Percentiles rank a stretch among this genome's conserved stretches.
Evolutionary conservation across 2,329 filamentous ascomycete species (phyloP).

Genomic region (Scedosporium aurantiacum): DNA sequence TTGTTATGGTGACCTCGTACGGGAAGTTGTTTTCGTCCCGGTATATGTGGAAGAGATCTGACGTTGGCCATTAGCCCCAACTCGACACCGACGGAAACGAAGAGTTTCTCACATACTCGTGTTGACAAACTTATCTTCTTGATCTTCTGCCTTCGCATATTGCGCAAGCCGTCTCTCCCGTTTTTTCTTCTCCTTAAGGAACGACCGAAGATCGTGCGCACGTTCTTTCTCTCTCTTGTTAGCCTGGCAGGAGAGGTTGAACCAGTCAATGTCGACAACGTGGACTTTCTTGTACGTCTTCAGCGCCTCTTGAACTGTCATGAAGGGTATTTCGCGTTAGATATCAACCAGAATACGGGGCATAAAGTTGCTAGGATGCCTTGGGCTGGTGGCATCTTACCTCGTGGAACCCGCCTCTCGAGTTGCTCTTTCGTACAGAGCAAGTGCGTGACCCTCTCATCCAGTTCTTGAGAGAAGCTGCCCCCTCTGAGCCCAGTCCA

Average conservation of each 20-base stretch:
- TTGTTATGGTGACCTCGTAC: slow-evolving; percentile 52
- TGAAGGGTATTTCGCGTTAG: too few relatives aligned
- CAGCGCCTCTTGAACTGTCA: slow-evolving; percentile 26
- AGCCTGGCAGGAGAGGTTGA: slow-evolving; percentile 31
- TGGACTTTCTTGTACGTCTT: slow-evolving; percentile 22
- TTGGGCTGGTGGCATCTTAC: slow-evolving; percentile 19
- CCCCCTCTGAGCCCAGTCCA: slow-evolving; percentile 60
- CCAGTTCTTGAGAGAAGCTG: slow-evolving; percentile 38
- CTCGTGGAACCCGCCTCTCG: slow-evolving; percentile 27
- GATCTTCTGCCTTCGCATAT: slow-evolving; percentile 25
- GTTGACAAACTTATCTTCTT: slow-evolving; percentile 34
- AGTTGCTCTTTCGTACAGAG: slow-evolving; percentile 55
- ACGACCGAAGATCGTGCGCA: slow-evolving; percentile 27
- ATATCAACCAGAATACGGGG: too few relatives aligned
- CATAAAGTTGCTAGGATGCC: too few relatives aligned
- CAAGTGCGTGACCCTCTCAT: slow-evolving; percentile 56
- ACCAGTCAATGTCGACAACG: slow-evolving; percentile 41
- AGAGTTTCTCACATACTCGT: slow-evolving; percentile 28
- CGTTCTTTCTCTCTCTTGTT: slow-evolving; percentile 19
- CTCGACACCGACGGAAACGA: neutral
- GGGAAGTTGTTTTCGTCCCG: slow-evolving; percentile 49
- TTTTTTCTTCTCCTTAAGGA: slow-evolving; percentile 18
- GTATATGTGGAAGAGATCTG: slow-evolving; percentile 55
- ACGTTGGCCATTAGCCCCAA: neutral
- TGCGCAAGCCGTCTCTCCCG: slow-evolving; percentile 20